These are phyloP conservation scores for Spinellus fusiger DNA, from an alignment of 192 early-diverging fungal species.

Conservation along the genomic window DNA sequence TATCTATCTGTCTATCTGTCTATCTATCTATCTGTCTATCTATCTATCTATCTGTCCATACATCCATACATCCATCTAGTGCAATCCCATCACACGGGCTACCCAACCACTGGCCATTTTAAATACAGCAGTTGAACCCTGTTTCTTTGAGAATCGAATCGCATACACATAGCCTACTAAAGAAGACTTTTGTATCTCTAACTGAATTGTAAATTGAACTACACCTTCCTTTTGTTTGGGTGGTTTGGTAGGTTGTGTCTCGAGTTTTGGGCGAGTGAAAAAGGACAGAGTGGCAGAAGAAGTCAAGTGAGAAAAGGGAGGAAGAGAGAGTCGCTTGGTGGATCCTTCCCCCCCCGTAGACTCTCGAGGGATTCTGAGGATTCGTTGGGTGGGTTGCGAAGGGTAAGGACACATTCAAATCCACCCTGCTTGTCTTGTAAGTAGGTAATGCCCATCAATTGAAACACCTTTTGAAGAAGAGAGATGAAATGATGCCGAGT, in stretches of 20 bases:
- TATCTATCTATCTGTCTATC: no score
- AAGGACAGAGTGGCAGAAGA: constrained; percentile 14
- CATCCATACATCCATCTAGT: not conserved
- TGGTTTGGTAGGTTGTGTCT: not conserved
- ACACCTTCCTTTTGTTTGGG: constrained; percentile 12
- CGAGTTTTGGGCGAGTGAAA: not conserved
- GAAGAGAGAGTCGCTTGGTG: constrained; percentile 19
- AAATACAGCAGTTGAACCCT: constrained; percentile 18
- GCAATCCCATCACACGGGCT: not conserved
- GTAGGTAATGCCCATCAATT: constrained; percentile 28
- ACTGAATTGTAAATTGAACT: constrained; percentile 14
- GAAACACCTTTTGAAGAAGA: constrained; percentile 18
- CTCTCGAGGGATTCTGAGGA: not conserved
- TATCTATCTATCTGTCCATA: not conserved
- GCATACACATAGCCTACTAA: not conserved
- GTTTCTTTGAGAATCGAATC: not conserved
- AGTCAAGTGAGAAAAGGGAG: constrained; percentile 9
- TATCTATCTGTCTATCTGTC: no score
- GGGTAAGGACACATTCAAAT: constrained; percentile 12
- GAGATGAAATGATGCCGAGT: no score
- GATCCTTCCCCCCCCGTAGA: not conserved
- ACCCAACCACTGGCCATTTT: constrained; percentile 13
- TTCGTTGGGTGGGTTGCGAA: constrained; percentile 5
- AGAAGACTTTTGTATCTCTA: not conserved
- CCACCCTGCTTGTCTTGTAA: constrained; percentile 3